Conservation (phyloP, 2,329 filamentous ascomycete genomes). For the Metarhizium humberi region DNA sequence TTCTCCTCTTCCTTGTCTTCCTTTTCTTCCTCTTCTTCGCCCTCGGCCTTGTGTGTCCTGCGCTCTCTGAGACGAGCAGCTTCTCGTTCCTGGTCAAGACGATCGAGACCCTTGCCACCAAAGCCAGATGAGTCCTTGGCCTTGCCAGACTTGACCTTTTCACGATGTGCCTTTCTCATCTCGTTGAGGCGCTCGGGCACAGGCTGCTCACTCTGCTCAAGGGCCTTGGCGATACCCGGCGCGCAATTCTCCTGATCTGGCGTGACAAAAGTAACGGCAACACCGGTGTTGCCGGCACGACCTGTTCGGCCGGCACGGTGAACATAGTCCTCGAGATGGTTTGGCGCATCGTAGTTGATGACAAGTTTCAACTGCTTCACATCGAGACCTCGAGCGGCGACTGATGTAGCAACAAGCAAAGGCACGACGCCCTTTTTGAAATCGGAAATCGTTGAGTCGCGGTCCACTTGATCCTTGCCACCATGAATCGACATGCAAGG, state of each 20-base stretch:
- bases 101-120: slow-evolving; percentile 87
- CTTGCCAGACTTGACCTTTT: slow-evolving; percentile 88
- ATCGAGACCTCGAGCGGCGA: slow-evolving; percentile 88
- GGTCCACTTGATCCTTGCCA: slow-evolving; percentile 86
- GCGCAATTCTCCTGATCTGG: slow-evolving; percentile 88
- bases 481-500: slow-evolving; percentile 91
- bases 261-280: slow-evolving; percentile 88
- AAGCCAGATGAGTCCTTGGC: slow-evolving; percentile 87
- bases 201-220: slow-evolving; percentile 83
- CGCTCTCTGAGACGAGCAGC: slow-evolving; percentile 78
- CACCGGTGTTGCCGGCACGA: slow-evolving; percentile 87
- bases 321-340: slow-evolving; percentile 93
- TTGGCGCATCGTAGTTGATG: slow-evolving; percentile 89
- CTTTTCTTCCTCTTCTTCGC: slow-evolving; percentile 71
- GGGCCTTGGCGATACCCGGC: slow-evolving; percentile 77
- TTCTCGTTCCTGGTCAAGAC: slow-evolving; percentile 83
- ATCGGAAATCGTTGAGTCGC: slow-evolving; percentile 83
- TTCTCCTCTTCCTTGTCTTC: slow-evolving; percentile 73
- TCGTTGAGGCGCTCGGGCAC: slow-evolving; percentile 61
- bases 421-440: slow-evolving; percentile 89
- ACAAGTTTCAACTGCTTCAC: slow-evolving; percentile 95
- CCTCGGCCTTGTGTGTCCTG: slow-evolving; percentile 82
- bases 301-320: slow-evolving; percentile 91
- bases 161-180: slow-evolving; percentile 65
- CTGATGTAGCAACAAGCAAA: slow-evolving; percentile 87